A percentile compares a stretch with the other conserved stretches of the same genome.
These are phyloP conservation scores for Cladobotryum protrusum DNA, from an alignment of 2,329 filamentous ascomycete genomes.

Conservation along the genomic window DNA sequence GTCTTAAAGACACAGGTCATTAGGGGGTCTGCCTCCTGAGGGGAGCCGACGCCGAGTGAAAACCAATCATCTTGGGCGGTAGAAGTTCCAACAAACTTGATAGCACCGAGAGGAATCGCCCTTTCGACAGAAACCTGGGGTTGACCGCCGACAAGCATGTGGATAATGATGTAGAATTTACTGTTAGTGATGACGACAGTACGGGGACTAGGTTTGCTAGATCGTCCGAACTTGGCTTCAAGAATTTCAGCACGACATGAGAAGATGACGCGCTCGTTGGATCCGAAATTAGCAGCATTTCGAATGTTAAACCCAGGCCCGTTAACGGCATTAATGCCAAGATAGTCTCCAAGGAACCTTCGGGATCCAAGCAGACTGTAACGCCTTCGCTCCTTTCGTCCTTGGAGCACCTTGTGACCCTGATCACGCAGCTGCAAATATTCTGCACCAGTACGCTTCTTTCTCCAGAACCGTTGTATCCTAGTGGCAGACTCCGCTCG, in stretches of 20 bases:
- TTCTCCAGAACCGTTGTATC: constrained; percentile 93
- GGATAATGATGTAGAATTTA: constrained; percentile 84
- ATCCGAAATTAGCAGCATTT: constrained; percentile 62
- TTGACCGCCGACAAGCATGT: constrained; percentile 75
- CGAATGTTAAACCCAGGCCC: constrained; percentile 79
- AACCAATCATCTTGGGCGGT: constrained; percentile 94
- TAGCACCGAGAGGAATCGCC: constrained; percentile 74
- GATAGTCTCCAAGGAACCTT: constrained; percentile 89
- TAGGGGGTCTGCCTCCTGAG: constrained; percentile 88
- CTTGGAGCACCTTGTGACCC: constrained; percentile 73
- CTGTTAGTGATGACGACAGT: constrained; percentile 77
- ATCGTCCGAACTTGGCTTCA: constrained; percentile 92
- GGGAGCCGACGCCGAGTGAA: constrained; percentile 80
- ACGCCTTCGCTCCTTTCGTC: constrained; percentile 82
- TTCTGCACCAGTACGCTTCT: constrained; percentile 84
- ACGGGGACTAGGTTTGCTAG: constrained; percentile 85
- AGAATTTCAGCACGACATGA: constrained; percentile 87
- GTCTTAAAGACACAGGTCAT: constrained; percentile 94
- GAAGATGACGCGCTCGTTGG: constrained; percentile 73
- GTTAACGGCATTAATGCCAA: constrained; percentile 74
- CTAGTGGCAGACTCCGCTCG: constrained; percentile 85
- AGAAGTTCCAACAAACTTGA: constrained; percentile 81
- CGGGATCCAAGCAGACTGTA: constrained; percentile 89
- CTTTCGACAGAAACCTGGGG: constrained; percentile 76
- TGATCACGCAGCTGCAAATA: constrained; percentile 83